These are phyloP conservation scores for Scedosporium boydii DNA, from an alignment of 2,329 filamentous ascomycete genomes.

Conservation along the genomic window DNA sequence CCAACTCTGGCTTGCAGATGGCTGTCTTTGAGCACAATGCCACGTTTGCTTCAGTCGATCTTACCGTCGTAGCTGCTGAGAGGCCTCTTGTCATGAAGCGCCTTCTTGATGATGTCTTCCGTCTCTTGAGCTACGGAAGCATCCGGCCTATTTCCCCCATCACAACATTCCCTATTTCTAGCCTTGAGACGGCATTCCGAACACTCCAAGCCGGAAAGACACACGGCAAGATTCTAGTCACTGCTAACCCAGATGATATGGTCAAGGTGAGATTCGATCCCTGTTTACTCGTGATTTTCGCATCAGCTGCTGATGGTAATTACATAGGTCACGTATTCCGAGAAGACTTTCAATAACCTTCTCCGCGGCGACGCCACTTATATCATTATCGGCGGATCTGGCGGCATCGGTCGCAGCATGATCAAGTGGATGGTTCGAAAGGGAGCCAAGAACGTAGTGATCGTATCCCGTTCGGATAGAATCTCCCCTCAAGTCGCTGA, in stretches of 20 bases:
- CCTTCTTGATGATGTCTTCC: constrained; percentile 3
- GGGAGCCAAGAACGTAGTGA: constrained; percentile 41
- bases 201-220: constrained; percentile 11
- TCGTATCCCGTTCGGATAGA: constrained; percentile 40
- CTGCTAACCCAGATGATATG: constrained; percentile 5
- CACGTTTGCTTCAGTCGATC: constrained; percentile 31
- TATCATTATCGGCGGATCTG: constrained; percentile 45
- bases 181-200: constrained; percentile 1
- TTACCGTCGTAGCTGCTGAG: constrained; percentile 12
- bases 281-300: neutral
- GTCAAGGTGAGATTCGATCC: neutral
- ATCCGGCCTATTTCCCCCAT: constrained; percentile 13
- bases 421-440: constrained; percentile 37
- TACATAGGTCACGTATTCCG: neutral
- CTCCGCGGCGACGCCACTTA: constrained; percentile 32
- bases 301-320: neutral
- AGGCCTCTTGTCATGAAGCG: neutral
- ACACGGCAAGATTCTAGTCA: constrained; percentile 13
- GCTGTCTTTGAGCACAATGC: constrained; percentile 24
- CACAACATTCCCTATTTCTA: constrained; percentile 13
- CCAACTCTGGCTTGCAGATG: constrained; percentile 18
- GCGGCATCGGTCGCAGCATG: constrained; percentile 46
- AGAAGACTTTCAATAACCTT: neutral
- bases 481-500: constrained; percentile 15
- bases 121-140: constrained; percentile 5